These are phyloP conservation scores for Vanderwaltozyma verrucispora DNA, from an alignment of 805 yeast genomes.

Conservation along the genomic window DNA sequence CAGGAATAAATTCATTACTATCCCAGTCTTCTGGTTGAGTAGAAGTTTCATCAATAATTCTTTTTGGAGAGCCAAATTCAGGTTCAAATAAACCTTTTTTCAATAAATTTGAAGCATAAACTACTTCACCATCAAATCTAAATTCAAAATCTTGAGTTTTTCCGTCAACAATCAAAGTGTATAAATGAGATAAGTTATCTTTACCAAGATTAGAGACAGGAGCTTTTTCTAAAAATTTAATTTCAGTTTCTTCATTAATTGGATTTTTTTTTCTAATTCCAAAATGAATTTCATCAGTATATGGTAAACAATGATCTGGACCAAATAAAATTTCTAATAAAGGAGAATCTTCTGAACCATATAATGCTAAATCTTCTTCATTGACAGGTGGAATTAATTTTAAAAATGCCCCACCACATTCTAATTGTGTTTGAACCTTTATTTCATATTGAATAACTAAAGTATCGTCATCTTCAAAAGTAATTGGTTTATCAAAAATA, in stretches of 20 bases:
- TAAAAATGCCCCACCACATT: slow-evolving; percentile 86
- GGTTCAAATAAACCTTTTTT: slow-evolving; percentile 49
- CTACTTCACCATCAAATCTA: slow-evolving; percentile 70
- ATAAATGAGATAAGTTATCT: slow-evolving; percentile 50
- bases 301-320: slow-evolving; percentile 79
- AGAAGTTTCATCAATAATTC: slow-evolving; percentile 47
- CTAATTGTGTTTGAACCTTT: slow-evolving; percentile 65
- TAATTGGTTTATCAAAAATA: slow-evolving; percentile 44
- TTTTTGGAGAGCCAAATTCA: slow-evolving; percentile 53
- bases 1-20: slow-evolving; percentile 55
- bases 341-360: slow-evolving; percentile 44
- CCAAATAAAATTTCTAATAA: slow-evolving; percentile 62
- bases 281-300: slow-evolving; percentile 66
- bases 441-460: slow-evolving; percentile 86
- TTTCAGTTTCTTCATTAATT: slow-evolving; percentile 45
- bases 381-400: slow-evolving; percentile 45
- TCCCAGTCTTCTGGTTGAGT: slow-evolving; percentile 76
- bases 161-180: slow-evolving; percentile 58
- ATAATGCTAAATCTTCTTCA: slow-evolving; percentile 29
- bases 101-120: slow-evolving; percentile 57
- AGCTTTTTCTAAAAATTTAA: slow-evolving; percentile 56
- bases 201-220: slow-evolving; percentile 47
- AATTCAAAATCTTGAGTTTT: slow-evolving; percentile 64
- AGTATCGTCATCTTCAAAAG: slow-evolving; percentile 45
- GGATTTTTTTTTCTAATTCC: slow-evolving; percentile 54